A percentile compares a stretch with the other conserved stretches of the same genome.
phyloP scores from a whole-genome alignment of 306 rosid species.

The Pterocarpus santalinus region DNA sequence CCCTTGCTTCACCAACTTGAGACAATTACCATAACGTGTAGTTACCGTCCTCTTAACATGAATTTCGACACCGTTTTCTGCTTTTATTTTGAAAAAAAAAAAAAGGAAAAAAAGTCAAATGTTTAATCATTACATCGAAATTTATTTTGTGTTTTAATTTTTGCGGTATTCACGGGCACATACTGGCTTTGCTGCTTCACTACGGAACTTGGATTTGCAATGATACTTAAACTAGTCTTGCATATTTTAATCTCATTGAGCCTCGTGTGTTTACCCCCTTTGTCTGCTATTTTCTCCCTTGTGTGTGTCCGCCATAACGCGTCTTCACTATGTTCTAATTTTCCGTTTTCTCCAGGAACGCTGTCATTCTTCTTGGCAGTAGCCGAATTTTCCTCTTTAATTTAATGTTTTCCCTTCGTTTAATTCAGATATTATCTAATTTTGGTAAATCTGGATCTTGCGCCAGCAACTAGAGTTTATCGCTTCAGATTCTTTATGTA shows the following conservation, averaged over 20 bases:
- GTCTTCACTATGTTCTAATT: too few species aligned
- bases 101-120: not conserved
- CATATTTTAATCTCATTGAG: constrained; percentile 10
- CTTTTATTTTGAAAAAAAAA: too few species aligned
- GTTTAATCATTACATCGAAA: constrained; percentile 1
- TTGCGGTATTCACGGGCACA: not conserved
- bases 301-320: too few species aligned
- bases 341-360: not conserved
- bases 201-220: too few species aligned
- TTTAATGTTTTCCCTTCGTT: constrained; percentile 1
- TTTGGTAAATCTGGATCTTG: not conserved
- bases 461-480: not conserved
- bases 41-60: not conserved
- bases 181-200: too few species aligned
- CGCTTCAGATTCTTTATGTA: too few species aligned
- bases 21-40: constrained; percentile 8
- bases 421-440: not conserved
- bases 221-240: not conserved
- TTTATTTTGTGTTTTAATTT: not conserved
- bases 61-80: constrained; percentile 11
- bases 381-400: not conserved
- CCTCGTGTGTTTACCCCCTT: not conserved
- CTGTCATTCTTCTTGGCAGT: not conserved
- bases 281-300: not conserved
- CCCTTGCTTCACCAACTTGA: constrained; percentile 22